Conservation (phyloP, 345 rosid species). For the Alliaria petiolata region DNA sequence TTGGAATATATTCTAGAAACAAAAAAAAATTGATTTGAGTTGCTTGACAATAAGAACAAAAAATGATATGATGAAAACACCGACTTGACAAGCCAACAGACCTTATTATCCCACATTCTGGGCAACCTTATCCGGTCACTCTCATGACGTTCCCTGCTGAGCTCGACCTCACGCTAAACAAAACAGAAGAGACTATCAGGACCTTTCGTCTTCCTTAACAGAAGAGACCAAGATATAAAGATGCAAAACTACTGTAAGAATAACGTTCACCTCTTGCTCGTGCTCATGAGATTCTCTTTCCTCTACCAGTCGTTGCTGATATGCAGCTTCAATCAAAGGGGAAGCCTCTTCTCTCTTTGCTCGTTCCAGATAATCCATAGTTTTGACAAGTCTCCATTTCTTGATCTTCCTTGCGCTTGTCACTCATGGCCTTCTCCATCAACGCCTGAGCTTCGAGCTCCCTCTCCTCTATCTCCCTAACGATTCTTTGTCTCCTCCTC, state of each 20-base stretch:
- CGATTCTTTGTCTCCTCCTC: constrained; percentile 67
- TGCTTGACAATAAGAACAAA: neutral
- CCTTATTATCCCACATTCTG: constrained; percentile 76
- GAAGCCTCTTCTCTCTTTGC: constrained; percentile 97
- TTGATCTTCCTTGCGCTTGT: constrained; percentile 85
- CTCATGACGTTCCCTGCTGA: constrained; percentile 83
- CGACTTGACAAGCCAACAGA: too few species aligned
- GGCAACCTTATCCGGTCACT: constrained; percentile 75
- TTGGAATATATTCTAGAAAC: constrained; percentile 57
- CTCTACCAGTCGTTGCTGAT: constrained; percentile 69
- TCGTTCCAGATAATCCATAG: constrained; percentile 91
- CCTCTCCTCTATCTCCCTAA: constrained; percentile 73
- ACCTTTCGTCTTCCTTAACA: too few species aligned
- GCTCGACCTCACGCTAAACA: constrained; percentile 63
- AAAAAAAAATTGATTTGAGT: neutral
- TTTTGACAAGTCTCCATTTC: constrained; percentile 86
- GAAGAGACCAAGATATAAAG: too few species aligned
- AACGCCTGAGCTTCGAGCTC: constrained; percentile 80
- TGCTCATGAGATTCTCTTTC: constrained; percentile 73
- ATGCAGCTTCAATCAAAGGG: constrained; percentile 86
- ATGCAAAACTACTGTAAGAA: too few species aligned
- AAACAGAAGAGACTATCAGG: too few species aligned
- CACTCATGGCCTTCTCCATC: constrained; percentile 69
- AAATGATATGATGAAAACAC: too few species aligned
- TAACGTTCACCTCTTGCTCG: constrained; percentile 40